Evolutionary conservation across 208 protist species (phyloP).

Genomic region (Balamuthia mandrillaris): DNA sequence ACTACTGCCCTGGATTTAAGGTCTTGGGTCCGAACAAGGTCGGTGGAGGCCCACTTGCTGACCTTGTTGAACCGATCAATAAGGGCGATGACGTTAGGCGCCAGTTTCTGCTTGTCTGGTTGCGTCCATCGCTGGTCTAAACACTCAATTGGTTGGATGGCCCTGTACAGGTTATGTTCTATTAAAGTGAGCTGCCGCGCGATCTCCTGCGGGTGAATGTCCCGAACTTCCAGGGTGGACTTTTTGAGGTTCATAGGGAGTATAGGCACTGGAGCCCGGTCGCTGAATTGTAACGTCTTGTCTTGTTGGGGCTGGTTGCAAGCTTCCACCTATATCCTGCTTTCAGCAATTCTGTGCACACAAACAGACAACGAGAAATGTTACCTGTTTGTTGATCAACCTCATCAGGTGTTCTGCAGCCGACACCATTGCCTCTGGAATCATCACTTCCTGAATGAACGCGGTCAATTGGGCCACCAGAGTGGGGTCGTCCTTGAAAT

Average conservation of each 20-base stretch:
- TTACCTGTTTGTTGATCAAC: background rate
- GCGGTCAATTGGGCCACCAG: background rate
- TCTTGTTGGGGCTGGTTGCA: background rate
- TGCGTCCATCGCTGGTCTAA: slow-evolving; percentile 33
- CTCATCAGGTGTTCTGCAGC: background rate
- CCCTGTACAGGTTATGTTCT: slow-evolving; percentile 32
- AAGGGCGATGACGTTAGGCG: slow-evolving; percentile 47
- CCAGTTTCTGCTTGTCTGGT: slow-evolving; percentile 39
- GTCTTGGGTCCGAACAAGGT: slow-evolving; percentile 47
- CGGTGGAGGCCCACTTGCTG: slow-evolving; percentile 41
- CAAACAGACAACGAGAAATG: too few relatives aligned
- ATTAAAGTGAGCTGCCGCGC: slow-evolving; percentile 48
- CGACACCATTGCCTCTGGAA: background rate
- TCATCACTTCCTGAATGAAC: background rate
- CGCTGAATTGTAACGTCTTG: background rate
- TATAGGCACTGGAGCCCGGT: background rate
- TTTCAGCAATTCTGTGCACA: background rate
- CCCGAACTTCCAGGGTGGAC: background rate
- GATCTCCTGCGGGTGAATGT: slow-evolving; percentile 3
- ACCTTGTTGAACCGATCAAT: slow-evolving; percentile 56
- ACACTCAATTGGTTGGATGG: slow-evolving; percentile 21
- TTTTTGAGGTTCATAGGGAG: background rate
- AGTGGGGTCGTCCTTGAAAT: background rate
- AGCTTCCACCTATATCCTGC: background rate
- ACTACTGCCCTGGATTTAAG: slow-evolving; percentile 38